Conservation (phyloP, 2,329 filamentous ascomycete genomes). For the Pseudonectria buxi region DNA sequence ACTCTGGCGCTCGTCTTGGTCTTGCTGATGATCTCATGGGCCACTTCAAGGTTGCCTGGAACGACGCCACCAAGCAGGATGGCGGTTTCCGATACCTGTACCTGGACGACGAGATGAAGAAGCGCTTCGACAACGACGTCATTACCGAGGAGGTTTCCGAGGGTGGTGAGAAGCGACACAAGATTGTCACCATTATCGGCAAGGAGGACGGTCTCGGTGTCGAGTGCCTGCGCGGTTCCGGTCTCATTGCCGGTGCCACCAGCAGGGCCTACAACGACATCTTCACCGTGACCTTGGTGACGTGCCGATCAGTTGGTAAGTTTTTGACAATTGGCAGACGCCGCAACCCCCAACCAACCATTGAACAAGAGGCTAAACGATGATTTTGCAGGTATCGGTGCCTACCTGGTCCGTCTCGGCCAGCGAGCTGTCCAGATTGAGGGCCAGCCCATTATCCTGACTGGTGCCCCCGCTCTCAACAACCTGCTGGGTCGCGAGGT, state of each 20-base stretch:
- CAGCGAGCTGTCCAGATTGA: conserved; percentile 99
- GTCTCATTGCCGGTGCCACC: conserved; percentile 95
- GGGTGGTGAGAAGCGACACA: conserved; percentile 83
- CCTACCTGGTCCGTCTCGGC: conserved; percentile 94
- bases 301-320: conserved; percentile 90
- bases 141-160: conserved; percentile 82
- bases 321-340: conserved; percentile 18
- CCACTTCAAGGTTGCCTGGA: conserved; percentile 96
- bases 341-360: no score
- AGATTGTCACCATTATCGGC: conserved; percentile 90
- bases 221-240: conserved; percentile 92
- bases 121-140: conserved; percentile 67
- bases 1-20: conserved; percentile 95
- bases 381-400: conserved; percentile 68
- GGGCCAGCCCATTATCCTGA: conserved; percentile 97
- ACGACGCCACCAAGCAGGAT: conserved; percentile 72
- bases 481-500: conserved; percentile 97
- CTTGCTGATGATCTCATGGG: conserved; percentile 96
- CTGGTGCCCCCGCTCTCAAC: conserved; percentile 94
- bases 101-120: conserved; percentile 78
- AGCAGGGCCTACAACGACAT: conserved; percentile 97
- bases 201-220: conserved; percentile 95
- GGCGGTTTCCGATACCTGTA: conserved; percentile 96
- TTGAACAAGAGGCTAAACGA: conserved; percentile 21
- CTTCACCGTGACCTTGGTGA: conserved; percentile 96